phyloP scores from a whole-genome alignment of 306 rosid genomes.

The Cicer chorassanicum region DNA sequence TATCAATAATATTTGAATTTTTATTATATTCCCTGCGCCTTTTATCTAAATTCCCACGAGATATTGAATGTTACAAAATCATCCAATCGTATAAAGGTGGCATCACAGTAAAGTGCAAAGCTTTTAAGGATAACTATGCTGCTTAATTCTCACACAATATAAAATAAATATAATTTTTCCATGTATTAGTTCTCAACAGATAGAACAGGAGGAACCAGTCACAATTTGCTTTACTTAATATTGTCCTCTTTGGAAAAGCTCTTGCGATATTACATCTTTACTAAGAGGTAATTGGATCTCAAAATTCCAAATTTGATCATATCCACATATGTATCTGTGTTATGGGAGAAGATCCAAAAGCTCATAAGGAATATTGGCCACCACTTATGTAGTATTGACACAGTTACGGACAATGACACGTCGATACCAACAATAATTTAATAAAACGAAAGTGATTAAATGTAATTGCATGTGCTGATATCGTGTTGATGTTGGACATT shows the following conservation, averaged over 20 bases:
- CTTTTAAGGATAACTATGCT: no score
- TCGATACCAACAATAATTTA: neutral
- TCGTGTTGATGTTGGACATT: neutral
- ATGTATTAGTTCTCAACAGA: neutral
- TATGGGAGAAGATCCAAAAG: neutral
- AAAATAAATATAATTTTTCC: no score
- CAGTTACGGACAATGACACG: neutral
- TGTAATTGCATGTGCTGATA: neutral
- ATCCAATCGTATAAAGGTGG: no score
- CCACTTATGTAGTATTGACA: neutral
- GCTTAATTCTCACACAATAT: neutral
- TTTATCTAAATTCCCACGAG: no score
- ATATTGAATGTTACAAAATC: no score
- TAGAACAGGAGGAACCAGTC: constrained; percentile 15
- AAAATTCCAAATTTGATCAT: constrained; percentile 28
- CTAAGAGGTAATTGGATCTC: constrained; percentile 6
- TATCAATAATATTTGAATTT: no score
- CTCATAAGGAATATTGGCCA: neutral
- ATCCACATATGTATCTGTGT: neutral
- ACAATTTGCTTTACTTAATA: constrained; percentile 28
- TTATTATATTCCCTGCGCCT: no score
- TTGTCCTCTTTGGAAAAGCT: constrained; percentile 39
- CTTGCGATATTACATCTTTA: neutral
- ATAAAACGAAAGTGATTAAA: neutral
- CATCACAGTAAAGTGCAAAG: no score